Conservation (phyloP, 768 basidiomycete genomes). For the Holtermanniella nyarrowii region DNA sequence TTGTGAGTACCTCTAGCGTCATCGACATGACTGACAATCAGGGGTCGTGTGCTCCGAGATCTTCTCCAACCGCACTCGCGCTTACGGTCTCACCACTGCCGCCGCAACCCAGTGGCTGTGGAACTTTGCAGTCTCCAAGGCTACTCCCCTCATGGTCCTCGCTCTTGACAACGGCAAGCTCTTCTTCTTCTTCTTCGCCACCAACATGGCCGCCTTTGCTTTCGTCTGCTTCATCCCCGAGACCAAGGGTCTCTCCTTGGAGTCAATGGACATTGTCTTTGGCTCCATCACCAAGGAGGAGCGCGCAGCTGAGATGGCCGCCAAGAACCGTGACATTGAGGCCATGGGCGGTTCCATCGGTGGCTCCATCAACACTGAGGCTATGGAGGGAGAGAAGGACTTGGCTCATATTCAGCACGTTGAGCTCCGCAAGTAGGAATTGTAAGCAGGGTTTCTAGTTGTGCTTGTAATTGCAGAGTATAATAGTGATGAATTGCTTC, state of each 20-base stretch:
- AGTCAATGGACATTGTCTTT: conserved; percentile 32
- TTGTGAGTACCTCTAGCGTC: too few relatives aligned
- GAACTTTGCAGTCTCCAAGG: conserved; percentile 27
- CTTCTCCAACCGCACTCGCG: conserved; percentile 72
- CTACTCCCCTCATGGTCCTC: conserved; percentile 31
- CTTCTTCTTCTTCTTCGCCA: conserved; percentile 34
- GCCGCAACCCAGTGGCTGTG: conserved; percentile 57
- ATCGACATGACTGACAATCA: too few relatives aligned
- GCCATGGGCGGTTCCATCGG: not conserved
- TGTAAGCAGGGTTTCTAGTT: too few relatives aligned
- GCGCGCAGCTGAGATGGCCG: conserved; percentile 23
- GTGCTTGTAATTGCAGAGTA: too few relatives aligned
- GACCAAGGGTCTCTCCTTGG: conserved; percentile 20
- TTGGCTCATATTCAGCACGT: not conserved
- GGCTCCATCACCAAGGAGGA: conserved; percentile 29
- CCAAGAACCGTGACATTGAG: not conserved
- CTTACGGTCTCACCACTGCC: conserved; percentile 65
- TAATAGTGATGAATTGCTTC: too few relatives aligned
- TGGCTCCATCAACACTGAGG: not conserved
- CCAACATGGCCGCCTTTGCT: conserved; percentile 21
- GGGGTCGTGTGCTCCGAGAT: conserved; percentile 72
- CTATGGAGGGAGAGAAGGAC: not conserved
- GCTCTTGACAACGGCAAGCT: conserved; percentile 27
- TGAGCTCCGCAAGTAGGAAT: not conserved
- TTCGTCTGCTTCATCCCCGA: conserved; percentile 10